Evolutionary conservation across 495 filamentous ascomycete species (phyloP).

Genomic region (Podospora pseudocomata): DNA sequence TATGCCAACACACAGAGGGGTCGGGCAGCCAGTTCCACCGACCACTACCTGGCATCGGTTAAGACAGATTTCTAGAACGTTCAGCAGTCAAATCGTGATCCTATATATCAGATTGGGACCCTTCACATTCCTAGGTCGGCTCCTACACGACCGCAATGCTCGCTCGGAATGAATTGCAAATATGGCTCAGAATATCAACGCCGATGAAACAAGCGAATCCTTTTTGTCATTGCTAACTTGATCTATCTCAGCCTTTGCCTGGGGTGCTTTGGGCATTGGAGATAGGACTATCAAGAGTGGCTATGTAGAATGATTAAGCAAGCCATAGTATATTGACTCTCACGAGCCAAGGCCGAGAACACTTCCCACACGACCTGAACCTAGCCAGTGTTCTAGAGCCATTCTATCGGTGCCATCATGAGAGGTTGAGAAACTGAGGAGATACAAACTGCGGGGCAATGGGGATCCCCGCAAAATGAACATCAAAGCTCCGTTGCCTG

Average conservation of each 20-base stretch:
- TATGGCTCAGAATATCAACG: too few species aligned
- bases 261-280: too few species aligned
- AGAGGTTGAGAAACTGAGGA: background rate
- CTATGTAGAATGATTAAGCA: background rate
- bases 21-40: background rate
- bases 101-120: too few species aligned
- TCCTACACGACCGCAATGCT: too few species aligned
- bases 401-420: background rate
- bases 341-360: background rate
- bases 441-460: background rate
- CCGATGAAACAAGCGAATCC: too few species aligned
- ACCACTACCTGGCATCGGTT: background rate
- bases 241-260: too few species aligned
- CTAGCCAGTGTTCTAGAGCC: background rate
- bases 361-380: background rate
- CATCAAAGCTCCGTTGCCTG: background rate
- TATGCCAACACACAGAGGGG: background rate
- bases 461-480: background rate
- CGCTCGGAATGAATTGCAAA: too few species aligned
- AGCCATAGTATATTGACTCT: background rate
- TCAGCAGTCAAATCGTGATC: background rate
- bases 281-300: background rate
- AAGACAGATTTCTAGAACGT: background rate
- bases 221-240: too few species aligned
- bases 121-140: too few species aligned